phyloP scores from a whole-genome alignment of 768 basidiomycete genomes.

The Boletellus ananas region DNA sequence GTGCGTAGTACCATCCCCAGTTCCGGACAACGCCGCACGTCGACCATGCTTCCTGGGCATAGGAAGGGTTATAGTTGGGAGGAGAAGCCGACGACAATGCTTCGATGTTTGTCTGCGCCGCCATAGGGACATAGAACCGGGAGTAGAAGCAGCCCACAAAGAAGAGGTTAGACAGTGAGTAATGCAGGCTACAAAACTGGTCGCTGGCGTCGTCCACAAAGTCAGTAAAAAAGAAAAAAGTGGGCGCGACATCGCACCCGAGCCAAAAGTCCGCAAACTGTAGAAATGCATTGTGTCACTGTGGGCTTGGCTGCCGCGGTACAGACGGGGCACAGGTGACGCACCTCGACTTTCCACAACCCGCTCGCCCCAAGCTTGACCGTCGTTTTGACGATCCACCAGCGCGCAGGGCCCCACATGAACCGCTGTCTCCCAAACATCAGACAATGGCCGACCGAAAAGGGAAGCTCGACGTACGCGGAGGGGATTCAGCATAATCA shows the following conservation, averaged over 20 bases:
- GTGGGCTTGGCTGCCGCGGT: background rate
- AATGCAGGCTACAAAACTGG: slow-evolving; percentile 75
- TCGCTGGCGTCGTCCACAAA: slow-evolving; percentile 43
- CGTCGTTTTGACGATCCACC: slow-evolving; percentile 71
- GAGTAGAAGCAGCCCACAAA: slow-evolving; percentile 72
- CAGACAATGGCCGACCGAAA: too few species aligned
- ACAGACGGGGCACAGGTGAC: background rate
- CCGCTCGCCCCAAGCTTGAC: slow-evolving; percentile 69
- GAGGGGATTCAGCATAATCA: slow-evolving; percentile 72
- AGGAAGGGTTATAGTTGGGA: slow-evolving; percentile 3
- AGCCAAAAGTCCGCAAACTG: slow-evolving; percentile 88
- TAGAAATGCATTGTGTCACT: background rate
- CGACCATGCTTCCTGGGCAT: slow-evolving; percentile 46
- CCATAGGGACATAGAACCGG: background rate
- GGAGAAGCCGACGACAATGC: slow-evolving; percentile 3
- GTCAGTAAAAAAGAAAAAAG: background rate
- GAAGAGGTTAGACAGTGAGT: slow-evolving; percentile 67
- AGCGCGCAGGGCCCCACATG: slow-evolving; percentile 40
- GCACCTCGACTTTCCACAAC: slow-evolving; percentile 68
- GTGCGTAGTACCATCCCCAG: slow-evolving; percentile 60
- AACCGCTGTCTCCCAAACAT: slow-evolving; percentile 44
- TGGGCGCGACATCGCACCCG: slow-evolving; percentile 46
- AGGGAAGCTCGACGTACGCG: slow-evolving; percentile 37
- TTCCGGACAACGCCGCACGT: slow-evolving; percentile 36
- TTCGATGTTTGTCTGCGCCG: too few species aligned